phyloP scores from a whole-genome alignment of 495 filamentous ascomycete species.

The Penicillium salamii region DNA sequence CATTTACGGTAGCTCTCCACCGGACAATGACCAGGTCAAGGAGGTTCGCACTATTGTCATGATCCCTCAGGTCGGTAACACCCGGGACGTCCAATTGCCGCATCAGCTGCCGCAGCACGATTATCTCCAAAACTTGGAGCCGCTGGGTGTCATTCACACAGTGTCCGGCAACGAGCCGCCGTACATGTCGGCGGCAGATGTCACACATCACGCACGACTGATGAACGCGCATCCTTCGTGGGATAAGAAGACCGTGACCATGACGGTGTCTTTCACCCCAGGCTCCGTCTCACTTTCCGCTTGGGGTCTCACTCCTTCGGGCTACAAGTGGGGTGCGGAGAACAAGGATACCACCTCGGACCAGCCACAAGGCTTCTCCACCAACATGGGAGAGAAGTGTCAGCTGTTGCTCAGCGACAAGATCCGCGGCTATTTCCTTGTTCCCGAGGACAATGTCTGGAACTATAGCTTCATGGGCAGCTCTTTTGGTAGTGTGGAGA shows the following conservation, averaged over 20 bases:
- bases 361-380: constrained; percentile 89
- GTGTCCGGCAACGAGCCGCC: constrained; percentile 90
- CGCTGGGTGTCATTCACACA: constrained; percentile 93
- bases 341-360: constrained; percentile 91
- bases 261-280: constrained; percentile 98
- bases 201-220: constrained; percentile 86
- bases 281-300: constrained; percentile 93
- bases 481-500: constrained; percentile 80
- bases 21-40: constrained; percentile 95
- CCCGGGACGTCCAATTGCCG: constrained; percentile 86
- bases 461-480: constrained; percentile 98
- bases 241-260: constrained; percentile 94
- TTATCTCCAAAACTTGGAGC: constrained; percentile 82
- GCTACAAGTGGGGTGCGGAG: constrained; percentile 96
- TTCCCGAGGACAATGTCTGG: constrained; percentile 88
- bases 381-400: constrained; percentile 90
- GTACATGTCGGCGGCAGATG: constrained; percentile 93
- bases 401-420: constrained; percentile 89
- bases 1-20: constrained; percentile 88
- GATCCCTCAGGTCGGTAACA: constrained; percentile 93
- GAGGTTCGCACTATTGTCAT: constrained; percentile 95
- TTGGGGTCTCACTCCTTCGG: constrained; percentile 84
- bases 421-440: constrained; percentile 91
- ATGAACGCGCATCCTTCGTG: constrained; percentile 80
- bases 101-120: constrained; percentile 93